Evolutionary conservation across 768 basidiomycete species (phyloP).

Genomic region (Leccinum boreale): DNA sequence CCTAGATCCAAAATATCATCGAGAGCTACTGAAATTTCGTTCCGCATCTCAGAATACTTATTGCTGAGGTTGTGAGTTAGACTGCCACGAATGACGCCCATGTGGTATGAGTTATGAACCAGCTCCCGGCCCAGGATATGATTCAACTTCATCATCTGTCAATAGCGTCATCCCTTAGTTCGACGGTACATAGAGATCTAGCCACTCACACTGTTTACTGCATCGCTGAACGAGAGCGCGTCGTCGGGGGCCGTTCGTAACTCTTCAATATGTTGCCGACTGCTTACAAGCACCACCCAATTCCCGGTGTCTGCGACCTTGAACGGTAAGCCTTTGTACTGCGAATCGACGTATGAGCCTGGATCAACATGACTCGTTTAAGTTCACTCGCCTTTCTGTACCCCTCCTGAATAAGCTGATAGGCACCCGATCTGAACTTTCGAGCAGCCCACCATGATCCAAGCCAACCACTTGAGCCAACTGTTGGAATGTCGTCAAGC

Average conservation of each 20-base stretch:
- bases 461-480: conserved; percentile 20
- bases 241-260: too few species aligned
- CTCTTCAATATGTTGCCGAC: too few species aligned
- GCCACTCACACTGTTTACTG: too few species aligned
- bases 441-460: too few species aligned
- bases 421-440: conserved; percentile 10
- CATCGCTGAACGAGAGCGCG: too few species aligned
- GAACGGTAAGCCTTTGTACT: not conserved
- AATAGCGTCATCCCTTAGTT: not conserved
- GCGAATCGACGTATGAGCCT: not conserved
- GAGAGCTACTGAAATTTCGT: conserved; percentile 39
- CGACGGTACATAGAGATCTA: too few species aligned
- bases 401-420: conserved; percentile 28
- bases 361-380: not conserved
- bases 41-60: conserved; percentile 23
- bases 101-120: conserved; percentile 30
- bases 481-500: conserved; percentile 31
- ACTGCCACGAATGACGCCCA: conserved; percentile 24
- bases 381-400: not conserved
- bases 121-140: conserved; percentile 39
- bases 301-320: not conserved
- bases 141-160: conserved; percentile 35
- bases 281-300: too few species aligned
- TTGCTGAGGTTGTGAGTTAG: conserved; percentile 36
- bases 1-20: conserved; percentile 32